Percentiles rank a stretch among this genome's conserved stretches.
phyloP scores from a whole-genome alignment of 2,329 filamentous ascomycete species.

The Drechslera avenae region DNA sequence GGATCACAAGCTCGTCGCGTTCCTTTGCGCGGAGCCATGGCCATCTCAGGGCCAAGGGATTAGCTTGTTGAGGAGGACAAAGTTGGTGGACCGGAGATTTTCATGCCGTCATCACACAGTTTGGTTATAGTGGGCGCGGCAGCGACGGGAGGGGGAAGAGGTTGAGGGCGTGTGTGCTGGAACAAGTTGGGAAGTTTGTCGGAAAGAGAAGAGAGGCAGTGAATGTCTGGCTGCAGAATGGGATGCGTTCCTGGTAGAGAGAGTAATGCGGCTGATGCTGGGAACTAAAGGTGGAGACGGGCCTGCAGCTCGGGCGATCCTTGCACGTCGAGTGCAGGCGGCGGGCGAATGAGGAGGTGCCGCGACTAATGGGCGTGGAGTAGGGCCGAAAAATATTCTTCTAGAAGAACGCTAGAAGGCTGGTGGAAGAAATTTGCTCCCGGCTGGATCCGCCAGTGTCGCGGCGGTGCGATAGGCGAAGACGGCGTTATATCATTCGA shows the following conservation, averaged over 20 bases:
- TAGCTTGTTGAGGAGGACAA: conserved; percentile 21
- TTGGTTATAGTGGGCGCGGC: conserved; percentile 9
- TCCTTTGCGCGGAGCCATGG: conserved; percentile 42
- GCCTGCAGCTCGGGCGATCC: conserved; percentile 31
- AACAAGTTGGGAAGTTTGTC: conserved; percentile 13
- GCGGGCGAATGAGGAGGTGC: conserved; percentile 14
- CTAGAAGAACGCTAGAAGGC: conserved; percentile 8
- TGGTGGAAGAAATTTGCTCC: conserved; percentile 8
- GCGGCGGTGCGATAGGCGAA: neutral
- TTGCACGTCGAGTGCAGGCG: conserved; percentile 19
- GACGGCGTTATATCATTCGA: conserved; percentile 1
- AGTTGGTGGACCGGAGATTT: conserved; percentile 22
- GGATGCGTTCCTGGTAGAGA: conserved; percentile 22
- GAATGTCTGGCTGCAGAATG: conserved; percentile 7
- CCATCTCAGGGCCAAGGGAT: conserved; percentile 26
- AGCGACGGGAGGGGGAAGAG: conserved; percentile 2
- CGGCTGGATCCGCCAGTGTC: neutral
- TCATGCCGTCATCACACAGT: conserved; percentile 31
- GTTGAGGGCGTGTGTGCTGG: conserved; percentile 15
- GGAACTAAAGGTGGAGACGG: conserved; percentile 36
- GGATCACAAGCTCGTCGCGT: conserved; percentile 45
- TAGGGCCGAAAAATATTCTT: conserved; percentile 1
- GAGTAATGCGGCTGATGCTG: conserved; percentile 31
- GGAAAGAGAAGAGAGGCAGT: conserved; percentile 10
- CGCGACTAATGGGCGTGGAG: conserved; percentile 7